Evolutionary conservation across 164 flowering plant species (phyloP).

Genomic region (Litsea cubeba): DNA sequence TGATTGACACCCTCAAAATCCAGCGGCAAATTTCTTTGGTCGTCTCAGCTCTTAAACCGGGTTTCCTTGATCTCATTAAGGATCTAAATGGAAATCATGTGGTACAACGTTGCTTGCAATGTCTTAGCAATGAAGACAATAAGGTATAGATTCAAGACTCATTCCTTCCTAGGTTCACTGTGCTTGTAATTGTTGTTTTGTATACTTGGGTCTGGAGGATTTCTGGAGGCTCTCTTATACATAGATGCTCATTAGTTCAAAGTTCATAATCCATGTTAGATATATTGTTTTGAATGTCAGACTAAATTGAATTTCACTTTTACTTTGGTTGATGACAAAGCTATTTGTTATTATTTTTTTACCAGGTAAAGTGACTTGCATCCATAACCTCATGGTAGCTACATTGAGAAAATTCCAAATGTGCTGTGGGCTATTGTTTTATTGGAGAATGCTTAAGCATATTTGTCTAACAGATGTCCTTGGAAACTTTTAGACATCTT

Average conservation of each 20-base stretch:
- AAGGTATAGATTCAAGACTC: conserved; percentile 35
- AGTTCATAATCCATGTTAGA: no score
- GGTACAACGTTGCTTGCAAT: conserved; percentile 66
- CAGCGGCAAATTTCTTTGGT: conserved; percentile 49
- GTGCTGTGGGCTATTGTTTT: background rate
- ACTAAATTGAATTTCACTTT: no score
- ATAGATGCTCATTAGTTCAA: background rate
- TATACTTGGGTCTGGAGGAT: background rate
- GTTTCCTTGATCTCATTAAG: conserved; percentile 60
- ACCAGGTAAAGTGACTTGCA: no score
- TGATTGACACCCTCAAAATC: conserved; percentile 63
- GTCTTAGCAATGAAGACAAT: conserved; percentile 56
- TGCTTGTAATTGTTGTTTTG: background rate
- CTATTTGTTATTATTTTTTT: no score
- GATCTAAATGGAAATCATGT: conserved; percentile 90
- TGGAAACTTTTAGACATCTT: background rate
- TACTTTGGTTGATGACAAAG: no score
- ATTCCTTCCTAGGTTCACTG: background rate
- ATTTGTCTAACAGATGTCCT: no score
- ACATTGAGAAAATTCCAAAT: no score
- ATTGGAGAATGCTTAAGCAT: no score
- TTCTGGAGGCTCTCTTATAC: no score
- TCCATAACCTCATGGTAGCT: no score
- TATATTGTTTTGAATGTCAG: no score
- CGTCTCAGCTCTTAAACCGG: conserved; percentile 54